Conservation (phyloP, 176 grass and related monocot genomes). For the Triticum turgidum region DNA sequence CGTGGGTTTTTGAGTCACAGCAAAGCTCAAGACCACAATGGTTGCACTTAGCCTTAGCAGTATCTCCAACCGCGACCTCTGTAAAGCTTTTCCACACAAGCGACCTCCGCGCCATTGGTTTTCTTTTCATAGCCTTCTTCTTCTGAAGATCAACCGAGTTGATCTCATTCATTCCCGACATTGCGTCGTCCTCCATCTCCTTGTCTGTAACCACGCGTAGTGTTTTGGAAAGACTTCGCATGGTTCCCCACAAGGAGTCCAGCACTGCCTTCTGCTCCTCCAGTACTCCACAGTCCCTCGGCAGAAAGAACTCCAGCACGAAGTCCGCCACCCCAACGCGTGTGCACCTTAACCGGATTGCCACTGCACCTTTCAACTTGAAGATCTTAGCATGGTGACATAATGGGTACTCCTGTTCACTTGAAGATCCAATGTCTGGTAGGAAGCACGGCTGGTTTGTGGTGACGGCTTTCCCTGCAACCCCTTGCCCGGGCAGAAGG, state of each 20-base stretch:
- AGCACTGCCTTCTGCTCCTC: too few species aligned
- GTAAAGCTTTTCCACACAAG: neutral
- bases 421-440: constrained; percentile 57
- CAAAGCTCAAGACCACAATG: neutral
- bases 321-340: constrained; percentile 43
- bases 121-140: neutral
- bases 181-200: too few species aligned
- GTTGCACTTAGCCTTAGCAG: neutral
- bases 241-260: fast-evolving
- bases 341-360: constrained; percentile 65
- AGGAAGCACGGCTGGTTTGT: constrained; percentile 73
- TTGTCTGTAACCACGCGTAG: too few species aligned
- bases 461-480: constrained; percentile 64
- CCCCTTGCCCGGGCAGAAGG: constrained; percentile 63
- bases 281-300: too few species aligned
- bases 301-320: too few species aligned
- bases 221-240: fast-evolving
- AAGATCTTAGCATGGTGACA: constrained; percentile 79
- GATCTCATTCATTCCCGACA: too few species aligned
- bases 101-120: neutral
- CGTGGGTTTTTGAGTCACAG: neutral
- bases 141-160: too few species aligned
- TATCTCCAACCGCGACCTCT: neutral
- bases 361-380: constrained; percentile 64
- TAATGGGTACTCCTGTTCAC: constrained; percentile 66